Percentiles rank a stretch among this genome's conserved stretches.
Evolutionary conservation across 2,329 filamentous ascomycete species (phyloP).

Genomic region (Ophiostoma novo-ulmi): DNA sequence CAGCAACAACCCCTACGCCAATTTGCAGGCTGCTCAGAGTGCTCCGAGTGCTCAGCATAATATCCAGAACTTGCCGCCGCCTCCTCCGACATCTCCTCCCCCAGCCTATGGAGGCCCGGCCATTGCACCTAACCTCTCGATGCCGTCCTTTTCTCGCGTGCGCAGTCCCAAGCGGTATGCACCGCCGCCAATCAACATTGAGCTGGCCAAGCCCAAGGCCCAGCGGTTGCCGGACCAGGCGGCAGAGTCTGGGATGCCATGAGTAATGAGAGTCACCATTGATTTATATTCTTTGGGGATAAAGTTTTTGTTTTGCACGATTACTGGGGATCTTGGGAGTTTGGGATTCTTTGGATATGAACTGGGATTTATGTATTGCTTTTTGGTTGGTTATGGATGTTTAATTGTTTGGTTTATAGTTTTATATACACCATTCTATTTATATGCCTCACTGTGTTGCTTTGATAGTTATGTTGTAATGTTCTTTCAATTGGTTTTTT

Average conservation of each 20-base stretch:
- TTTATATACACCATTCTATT: too few species aligned
- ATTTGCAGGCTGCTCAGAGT: background rate
- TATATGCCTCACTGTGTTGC: background rate
- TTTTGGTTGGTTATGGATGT: background rate
- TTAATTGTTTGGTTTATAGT: background rate
- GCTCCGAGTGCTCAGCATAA: background rate
- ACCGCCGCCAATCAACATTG: conserved; percentile 37
- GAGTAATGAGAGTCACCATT: background rate
- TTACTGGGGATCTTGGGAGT: background rate
- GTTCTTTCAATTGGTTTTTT: background rate
- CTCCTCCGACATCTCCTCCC: background rate
- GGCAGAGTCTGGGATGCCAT: conserved; percentile 3
- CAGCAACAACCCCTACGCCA: background rate
- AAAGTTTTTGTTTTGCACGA: too few species aligned
- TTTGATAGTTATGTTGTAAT: background rate
- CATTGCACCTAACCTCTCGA: background rate
- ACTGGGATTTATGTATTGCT: background rate
- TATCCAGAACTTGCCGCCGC: background rate
- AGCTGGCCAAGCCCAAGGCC: conserved; percentile 5
- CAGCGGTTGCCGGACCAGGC: background rate
- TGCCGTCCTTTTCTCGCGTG: conserved; percentile 38
- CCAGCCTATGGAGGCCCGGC: background rate
- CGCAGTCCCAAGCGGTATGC: conserved; percentile 40
- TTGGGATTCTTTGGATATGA: background rate
- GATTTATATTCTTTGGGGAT: too few species aligned